phyloP scores from a whole-genome alignment of 306 rosid species.

The Quercus dentata region DNA sequence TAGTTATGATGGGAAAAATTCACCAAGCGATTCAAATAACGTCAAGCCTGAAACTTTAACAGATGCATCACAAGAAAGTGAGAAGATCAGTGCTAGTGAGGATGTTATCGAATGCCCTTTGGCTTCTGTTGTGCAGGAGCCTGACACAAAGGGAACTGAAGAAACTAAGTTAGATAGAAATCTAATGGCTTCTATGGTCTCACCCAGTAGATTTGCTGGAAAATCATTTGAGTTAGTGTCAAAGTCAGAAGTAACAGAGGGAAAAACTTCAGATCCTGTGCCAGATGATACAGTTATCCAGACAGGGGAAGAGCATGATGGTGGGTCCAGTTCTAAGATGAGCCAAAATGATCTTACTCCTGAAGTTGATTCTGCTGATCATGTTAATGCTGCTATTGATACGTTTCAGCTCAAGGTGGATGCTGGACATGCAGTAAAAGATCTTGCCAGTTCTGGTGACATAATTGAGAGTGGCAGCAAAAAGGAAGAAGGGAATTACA shows the following conservation, averaged over 20 bases:
- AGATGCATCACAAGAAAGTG: slow-evolving; percentile 27
- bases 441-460: slow-evolving; percentile 22
- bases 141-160: slow-evolving; percentile 17
- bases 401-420: slow-evolving; percentile 24
- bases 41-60: slow-evolving; percentile 28
- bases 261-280: slow-evolving; percentile 27
- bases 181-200: slow-evolving; percentile 13
- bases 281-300: slow-evolving; percentile 26
- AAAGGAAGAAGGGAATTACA: slow-evolving; percentile 34
- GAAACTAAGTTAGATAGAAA: slow-evolving; percentile 22
- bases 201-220: slow-evolving; percentile 25
- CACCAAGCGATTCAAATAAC: slow-evolving; percentile 30
- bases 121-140: slow-evolving; percentile 22
- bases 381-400: slow-evolving; percentile 11
- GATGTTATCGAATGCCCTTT: slow-evolving; percentile 23
- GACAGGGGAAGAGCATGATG: slow-evolving; percentile 24
- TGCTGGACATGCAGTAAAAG: slow-evolving; percentile 13
- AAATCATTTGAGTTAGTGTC: slow-evolving; percentile 26
- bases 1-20: slow-evolving; percentile 25
- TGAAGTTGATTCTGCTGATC: slow-evolving; percentile 32
- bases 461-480: slow-evolving; percentile 21
- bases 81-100: slow-evolving; percentile 22
- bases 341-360: slow-evolving; percentile 25
- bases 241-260: slow-evolving; percentile 27
- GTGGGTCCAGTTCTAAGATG: slow-evolving; percentile 22